These are phyloP conservation scores for Pelargonium myrrhifolium DNA, from an alignment of 441 rosid species.

Conservation along the genomic window DNA sequence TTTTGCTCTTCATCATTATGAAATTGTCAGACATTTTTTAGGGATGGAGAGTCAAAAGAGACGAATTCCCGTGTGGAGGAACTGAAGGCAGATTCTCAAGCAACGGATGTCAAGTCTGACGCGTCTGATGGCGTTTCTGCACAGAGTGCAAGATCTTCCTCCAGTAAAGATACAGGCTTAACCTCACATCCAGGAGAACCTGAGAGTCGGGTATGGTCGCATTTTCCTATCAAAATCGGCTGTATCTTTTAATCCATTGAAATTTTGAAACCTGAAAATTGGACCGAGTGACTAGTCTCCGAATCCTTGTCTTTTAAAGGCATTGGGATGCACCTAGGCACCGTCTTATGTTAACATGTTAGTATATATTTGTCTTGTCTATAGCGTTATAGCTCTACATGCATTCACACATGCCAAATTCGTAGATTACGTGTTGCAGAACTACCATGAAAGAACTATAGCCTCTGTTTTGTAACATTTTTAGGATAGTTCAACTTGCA, in stretches of 20 bases:
- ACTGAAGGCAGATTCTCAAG: conserved; percentile 18
- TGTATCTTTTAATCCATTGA: background rate
- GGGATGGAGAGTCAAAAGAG: conserved; percentile 34
- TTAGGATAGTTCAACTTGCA: too few relatives aligned
- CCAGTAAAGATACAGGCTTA: conserved; percentile 28
- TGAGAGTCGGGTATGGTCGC: conserved; percentile 24
- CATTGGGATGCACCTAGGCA: background rate
- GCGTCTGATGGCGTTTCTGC: conserved; percentile 22
- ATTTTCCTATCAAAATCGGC: background rate
- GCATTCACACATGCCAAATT: background rate
- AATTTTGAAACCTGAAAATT: background rate
- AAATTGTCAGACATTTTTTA: conserved; percentile 15
- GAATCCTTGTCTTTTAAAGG: background rate
- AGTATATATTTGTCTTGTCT: too few relatives aligned
- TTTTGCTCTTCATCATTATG: conserved; percentile 7
- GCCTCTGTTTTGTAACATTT: too few relatives aligned
- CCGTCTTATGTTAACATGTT: background rate
- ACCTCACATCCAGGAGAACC: conserved; percentile 22
- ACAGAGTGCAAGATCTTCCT: conserved; percentile 22
- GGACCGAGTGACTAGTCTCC: background rate
- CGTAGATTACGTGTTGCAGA: background rate
- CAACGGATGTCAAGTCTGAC: conserved; percentile 31
- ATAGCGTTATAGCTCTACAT: background rate
- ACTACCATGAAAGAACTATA: too few relatives aligned
- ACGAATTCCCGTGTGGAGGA: conserved; percentile 22